Percentiles rank a stretch among this genome's conserved stretches.
Evolutionary conservation across 352 stramenopile genomes (phyloP).

Genomic region (Phytopythium vexans): DNA sequence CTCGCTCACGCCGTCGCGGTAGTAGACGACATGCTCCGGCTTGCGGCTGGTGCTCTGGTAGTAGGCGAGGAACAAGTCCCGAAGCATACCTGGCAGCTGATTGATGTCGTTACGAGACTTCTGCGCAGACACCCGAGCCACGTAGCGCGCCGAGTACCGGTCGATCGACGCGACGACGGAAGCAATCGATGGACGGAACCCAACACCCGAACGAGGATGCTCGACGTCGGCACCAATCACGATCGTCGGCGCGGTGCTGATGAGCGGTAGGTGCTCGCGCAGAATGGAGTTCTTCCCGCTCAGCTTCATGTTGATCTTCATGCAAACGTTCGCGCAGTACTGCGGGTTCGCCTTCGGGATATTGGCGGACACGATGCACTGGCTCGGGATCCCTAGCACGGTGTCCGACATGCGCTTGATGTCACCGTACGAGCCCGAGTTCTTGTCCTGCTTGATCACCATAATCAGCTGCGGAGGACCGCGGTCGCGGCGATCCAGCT

Average conservation of each 20-base stretch:
- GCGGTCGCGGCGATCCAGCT: constrained; percentile 31
- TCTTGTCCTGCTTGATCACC: constrained; percentile 51
- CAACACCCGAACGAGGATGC: constrained; percentile 55
- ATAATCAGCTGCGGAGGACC: constrained; percentile 51
- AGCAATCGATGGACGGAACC: constrained; percentile 66
- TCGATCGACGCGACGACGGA: constrained; percentile 80
- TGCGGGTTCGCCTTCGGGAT: constrained; percentile 36
- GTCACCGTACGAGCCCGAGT: constrained; percentile 45
- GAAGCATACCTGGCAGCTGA: constrained; percentile 55
- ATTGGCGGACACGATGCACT: constrained; percentile 62
- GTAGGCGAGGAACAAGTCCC: constrained; percentile 75
- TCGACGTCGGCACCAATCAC: constrained; percentile 80
- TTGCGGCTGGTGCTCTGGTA: constrained; percentile 69
- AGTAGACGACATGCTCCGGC: constrained; percentile 80
- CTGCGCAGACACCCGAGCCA: constrained; percentile 56
- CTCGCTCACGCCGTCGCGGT: constrained; percentile 88
- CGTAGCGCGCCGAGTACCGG: constrained; percentile 51
- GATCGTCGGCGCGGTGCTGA: constrained; percentile 57
- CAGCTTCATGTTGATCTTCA: constrained; percentile 83
- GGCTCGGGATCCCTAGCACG: constrained; percentile 59
- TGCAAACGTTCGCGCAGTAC: constrained; percentile 64
- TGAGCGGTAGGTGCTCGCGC: constrained; percentile 33
- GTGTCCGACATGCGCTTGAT: constrained; percentile 77
- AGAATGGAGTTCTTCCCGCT: constrained; percentile 63
- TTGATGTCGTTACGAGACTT: constrained; percentile 50